Conservation (phyloP, 208 protist species). For the Trypanosoma vivax region DNA sequence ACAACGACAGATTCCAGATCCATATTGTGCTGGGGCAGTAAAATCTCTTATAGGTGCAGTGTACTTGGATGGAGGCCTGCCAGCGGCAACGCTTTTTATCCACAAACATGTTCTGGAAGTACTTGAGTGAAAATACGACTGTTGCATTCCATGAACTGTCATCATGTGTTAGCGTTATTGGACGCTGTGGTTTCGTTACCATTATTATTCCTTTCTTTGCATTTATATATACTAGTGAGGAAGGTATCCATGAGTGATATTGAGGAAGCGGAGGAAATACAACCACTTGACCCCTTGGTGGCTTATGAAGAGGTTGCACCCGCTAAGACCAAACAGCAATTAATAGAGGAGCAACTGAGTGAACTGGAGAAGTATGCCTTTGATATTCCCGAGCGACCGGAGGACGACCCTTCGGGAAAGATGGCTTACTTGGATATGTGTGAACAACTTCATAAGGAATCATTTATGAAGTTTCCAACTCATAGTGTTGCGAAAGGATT, state of each 20-base stretch:
- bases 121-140: constrained; percentile 14
- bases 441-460: constrained; percentile 36
- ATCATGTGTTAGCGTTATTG: too few relatives aligned
- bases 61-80: constrained; percentile 56
- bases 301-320: constrained; percentile 64
- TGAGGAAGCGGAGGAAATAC: neutral
- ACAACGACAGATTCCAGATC: constrained; percentile 46
- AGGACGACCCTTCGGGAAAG: constrained; percentile 62
- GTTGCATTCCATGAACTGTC: too few relatives aligned
- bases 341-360: constrained; percentile 54
- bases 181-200: neutral
- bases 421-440: constrained; percentile 55
- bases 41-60: constrained; percentile 69
- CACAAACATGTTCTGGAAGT: constrained; percentile 43
- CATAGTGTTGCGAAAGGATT: constrained; percentile 54
- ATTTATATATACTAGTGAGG: neutral
- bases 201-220: too few relatives aligned
- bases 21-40: constrained; percentile 60
- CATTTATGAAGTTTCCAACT: constrained; percentile 76
- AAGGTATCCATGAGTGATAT: constrained; percentile 1
- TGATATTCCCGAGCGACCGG: constrained; percentile 34
- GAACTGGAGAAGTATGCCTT: constrained; percentile 53
- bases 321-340: constrained; percentile 52
- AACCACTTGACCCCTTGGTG: constrained; percentile 27
- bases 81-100: constrained; percentile 45